A percentile compares a stretch with the other conserved stretches of the same genome.
These are phyloP conservation scores for Erythrobasidium hasegawianum DNA, from an alignment of 1,284 basidiomycete genomes.

Conservation along the genomic window DNA sequence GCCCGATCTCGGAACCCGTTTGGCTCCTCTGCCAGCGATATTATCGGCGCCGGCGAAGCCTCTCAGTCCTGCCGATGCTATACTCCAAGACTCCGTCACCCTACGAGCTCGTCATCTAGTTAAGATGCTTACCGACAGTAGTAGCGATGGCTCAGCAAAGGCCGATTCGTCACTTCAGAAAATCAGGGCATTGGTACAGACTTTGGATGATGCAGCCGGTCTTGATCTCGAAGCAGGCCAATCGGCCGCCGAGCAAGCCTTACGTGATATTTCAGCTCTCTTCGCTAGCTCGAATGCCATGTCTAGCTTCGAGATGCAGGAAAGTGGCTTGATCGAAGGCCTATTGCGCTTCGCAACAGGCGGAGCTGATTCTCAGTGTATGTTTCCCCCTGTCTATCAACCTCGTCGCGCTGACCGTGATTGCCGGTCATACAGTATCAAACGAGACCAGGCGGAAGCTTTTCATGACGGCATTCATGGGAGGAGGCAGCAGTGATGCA, in stretches of 20 bases:
- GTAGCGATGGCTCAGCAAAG: conserved; percentile 52
- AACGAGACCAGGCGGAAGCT: conserved; percentile 15
- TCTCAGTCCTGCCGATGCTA: conserved; percentile 35
- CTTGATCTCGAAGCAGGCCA: conserved; percentile 9
- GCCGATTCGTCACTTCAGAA: conserved; percentile 59
- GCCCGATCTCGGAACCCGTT: conserved; percentile 23
- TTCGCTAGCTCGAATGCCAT: conserved; percentile 74
- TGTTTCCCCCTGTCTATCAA: conserved; percentile 22
- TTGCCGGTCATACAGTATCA: neutral
- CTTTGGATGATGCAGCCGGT: conserved; percentile 35
- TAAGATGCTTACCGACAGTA: conserved; percentile 63
- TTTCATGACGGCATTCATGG: conserved; percentile 19
- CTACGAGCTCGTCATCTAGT: conserved; percentile 76
- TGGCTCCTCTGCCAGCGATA: conserved; percentile 10
- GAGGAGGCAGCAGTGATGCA: conserved; percentile 47
- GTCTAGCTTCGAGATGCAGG: conserved; percentile 91
- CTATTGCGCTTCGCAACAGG: conserved; percentile 77
- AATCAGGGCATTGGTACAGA: conserved; percentile 38
- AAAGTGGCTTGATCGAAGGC: conserved; percentile 86
- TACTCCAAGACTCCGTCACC: conserved; percentile 81
- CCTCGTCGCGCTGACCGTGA: neutral
- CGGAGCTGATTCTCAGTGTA: conserved; percentile 54
- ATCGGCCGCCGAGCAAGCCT: conserved; percentile 46
- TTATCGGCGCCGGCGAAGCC: conserved; percentile 1
- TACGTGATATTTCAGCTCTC: conserved; percentile 66